Evolutionary conservation across 345 rosid genomes (phyloP).

Genomic region (Linum lewisii): DNA sequence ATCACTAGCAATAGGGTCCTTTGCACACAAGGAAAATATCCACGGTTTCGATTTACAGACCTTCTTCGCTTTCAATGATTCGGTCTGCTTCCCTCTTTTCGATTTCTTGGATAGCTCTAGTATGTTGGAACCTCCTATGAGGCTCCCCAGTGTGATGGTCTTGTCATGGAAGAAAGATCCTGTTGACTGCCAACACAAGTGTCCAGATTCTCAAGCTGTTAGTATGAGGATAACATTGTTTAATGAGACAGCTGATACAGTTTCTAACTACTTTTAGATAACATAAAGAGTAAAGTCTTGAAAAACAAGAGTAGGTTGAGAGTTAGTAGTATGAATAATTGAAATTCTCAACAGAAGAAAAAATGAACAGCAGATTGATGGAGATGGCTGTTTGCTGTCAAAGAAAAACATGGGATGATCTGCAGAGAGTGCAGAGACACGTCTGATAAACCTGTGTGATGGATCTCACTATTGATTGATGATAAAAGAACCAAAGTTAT

Average conservation of each 20-base stretch:
- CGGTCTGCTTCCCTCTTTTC: constrained; percentile 26
- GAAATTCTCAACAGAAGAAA: no score
- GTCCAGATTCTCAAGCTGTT: neutral
- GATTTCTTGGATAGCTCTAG: constrained; percentile 47
- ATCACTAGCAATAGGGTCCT: constrained; percentile 29
- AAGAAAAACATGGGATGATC: neutral
- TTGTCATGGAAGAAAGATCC: constrained; percentile 66
- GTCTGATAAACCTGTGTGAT: no score
- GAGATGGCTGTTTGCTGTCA: neutral
- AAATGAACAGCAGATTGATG: neutral
- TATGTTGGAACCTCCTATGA: constrained; percentile 46
- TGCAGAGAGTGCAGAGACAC: no score
- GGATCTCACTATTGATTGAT: neutral
- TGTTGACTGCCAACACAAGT: constrained; percentile 33
- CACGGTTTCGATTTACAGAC: constrained; percentile 27
- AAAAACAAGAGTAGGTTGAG: neutral
- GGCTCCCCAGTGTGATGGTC: constrained; percentile 56
- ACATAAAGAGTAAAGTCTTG: neutral
- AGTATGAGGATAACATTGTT: neutral
- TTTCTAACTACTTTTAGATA: neutral
- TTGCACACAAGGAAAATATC: constrained; percentile 43
- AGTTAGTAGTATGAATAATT: neutral
- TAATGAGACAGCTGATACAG: neutral
- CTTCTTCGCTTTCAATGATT: constrained; percentile 19
- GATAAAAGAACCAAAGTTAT: no score